phyloP scores from a whole-genome alignment of 805 yeast species.

The Schizosaccharomyces japonicus region DNA sequence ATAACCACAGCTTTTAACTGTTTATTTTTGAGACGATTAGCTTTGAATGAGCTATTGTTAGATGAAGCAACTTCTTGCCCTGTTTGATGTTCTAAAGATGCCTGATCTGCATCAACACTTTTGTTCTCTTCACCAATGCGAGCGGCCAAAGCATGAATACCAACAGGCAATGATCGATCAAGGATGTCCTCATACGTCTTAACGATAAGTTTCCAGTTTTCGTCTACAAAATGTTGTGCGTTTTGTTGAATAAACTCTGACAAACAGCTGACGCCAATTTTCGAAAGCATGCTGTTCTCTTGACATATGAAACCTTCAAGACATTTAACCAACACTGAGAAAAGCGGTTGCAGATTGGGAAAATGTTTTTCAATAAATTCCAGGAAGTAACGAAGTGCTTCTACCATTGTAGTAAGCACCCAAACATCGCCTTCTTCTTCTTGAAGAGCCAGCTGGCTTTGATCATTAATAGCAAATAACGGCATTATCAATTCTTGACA shows the following conservation, averaged over 20 bases:
- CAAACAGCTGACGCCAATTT: conserved; percentile 79
- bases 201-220: conserved; percentile 56
- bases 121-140: background rate
- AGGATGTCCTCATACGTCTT: conserved; percentile 45
- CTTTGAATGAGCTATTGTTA: background rate
- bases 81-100: background rate
- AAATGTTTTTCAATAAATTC: conserved; percentile 65
- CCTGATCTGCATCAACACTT: background rate
- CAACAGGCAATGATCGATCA: conserved; percentile 15
- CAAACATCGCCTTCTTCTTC: conserved; percentile 71
- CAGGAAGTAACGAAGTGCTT: conserved; percentile 74
- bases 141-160: background rate
- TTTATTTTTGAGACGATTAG: background rate
- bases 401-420: conserved; percentile 89
- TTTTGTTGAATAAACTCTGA: conserved; percentile 57
- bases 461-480: conserved; percentile 66
- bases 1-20: conserved; percentile 49
- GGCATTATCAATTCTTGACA: conserved; percentile 73
- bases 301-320: conserved; percentile 79
- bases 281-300: conserved; percentile 86
- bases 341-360: conserved; percentile 43
- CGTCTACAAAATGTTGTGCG: conserved; percentile 31
- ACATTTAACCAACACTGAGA: conserved; percentile 55
- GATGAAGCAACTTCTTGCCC: too few relatives aligned
- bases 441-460: conserved; percentile 27